Conservation (phyloP, 148 eudicot species). For the Diospyros lotus region DNA sequence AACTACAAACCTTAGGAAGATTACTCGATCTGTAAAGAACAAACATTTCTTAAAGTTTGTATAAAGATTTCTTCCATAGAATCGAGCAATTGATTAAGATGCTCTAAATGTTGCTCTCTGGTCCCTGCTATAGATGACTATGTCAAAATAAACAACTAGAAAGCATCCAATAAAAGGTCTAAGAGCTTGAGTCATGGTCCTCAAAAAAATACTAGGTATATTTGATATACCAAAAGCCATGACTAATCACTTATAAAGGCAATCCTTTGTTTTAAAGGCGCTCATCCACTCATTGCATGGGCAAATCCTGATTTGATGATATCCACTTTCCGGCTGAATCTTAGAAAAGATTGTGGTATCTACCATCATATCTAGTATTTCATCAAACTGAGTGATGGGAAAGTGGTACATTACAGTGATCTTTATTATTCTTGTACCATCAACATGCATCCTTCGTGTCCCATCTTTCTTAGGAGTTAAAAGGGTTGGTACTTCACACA, state of each 20-base stretch:
- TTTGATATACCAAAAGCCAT: background rate
- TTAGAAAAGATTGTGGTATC: background rate
- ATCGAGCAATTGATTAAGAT: too few species aligned
- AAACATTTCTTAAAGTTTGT: too few species aligned
- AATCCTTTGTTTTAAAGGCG: background rate
- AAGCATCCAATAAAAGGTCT: too few species aligned
- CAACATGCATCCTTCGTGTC: background rate
- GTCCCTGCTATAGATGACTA: too few species aligned
- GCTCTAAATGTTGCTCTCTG: too few species aligned
- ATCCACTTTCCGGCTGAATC: background rate
- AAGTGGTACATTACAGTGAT: background rate
- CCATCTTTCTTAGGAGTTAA: background rate
- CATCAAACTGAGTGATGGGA: background rate
- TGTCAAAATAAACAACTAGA: too few species aligned
- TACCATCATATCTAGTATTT: background rate
- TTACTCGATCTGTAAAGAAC: too few species aligned
- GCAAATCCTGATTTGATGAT: background rate
- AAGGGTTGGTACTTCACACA: background rate
- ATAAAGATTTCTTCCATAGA: too few species aligned
- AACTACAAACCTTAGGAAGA: too few species aligned
- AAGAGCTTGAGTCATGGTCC: too few species aligned
- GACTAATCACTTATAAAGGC: background rate
- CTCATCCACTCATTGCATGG: background rate
- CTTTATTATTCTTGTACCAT: background rate
- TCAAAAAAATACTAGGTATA: background rate